Percentiles rank a stretch among this genome's conserved stretches.
phyloP scores from a whole-genome alignment of 495 filamentous ascomycete species.

The Hypoxylon crocopeplum region DNA sequence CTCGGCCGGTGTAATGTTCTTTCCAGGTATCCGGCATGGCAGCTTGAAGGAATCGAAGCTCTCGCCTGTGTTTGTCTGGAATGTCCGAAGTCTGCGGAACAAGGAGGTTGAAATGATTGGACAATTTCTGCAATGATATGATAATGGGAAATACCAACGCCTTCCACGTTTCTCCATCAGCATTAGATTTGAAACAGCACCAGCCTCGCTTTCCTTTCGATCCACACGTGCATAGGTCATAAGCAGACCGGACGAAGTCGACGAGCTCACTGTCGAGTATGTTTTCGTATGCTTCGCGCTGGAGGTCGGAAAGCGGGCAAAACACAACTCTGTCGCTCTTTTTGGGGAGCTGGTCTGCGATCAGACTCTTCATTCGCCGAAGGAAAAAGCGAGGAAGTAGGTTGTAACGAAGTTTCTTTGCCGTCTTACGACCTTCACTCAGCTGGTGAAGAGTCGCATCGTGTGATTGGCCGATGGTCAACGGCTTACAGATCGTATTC shows the following conservation, averaged over 20 bases:
- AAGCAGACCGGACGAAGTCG: constrained; percentile 68
- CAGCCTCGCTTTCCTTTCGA: constrained; percentile 77
- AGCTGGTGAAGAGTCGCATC: constrained; percentile 88
- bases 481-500: constrained; percentile 73
- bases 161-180: constrained; percentile 72
- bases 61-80: constrained; percentile 79
- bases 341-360: constrained; percentile 93
- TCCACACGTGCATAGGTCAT: constrained; percentile 73
- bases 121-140: constrained; percentile 79
- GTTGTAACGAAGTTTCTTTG: constrained; percentile 84
- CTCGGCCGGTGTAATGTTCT: constrained; percentile 73
- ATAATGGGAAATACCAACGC: constrained; percentile 87
- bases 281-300: constrained; percentile 84
- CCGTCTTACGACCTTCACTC: constrained; percentile 79
- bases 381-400: constrained; percentile 92
- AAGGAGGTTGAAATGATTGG: constrained; percentile 90
- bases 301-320: constrained; percentile 84
- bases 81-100: constrained; percentile 74
- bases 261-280: constrained; percentile 76
- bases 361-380: constrained; percentile 89
- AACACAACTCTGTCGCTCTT: constrained; percentile 96
- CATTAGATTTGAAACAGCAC: constrained; percentile 73
- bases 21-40: constrained; percentile 81
- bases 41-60: constrained; percentile 76
- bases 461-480: constrained; percentile 86